phyloP scores from a whole-genome alignment of 1,284 basidiomycete species.

The Ustilago nuda region DNA sequence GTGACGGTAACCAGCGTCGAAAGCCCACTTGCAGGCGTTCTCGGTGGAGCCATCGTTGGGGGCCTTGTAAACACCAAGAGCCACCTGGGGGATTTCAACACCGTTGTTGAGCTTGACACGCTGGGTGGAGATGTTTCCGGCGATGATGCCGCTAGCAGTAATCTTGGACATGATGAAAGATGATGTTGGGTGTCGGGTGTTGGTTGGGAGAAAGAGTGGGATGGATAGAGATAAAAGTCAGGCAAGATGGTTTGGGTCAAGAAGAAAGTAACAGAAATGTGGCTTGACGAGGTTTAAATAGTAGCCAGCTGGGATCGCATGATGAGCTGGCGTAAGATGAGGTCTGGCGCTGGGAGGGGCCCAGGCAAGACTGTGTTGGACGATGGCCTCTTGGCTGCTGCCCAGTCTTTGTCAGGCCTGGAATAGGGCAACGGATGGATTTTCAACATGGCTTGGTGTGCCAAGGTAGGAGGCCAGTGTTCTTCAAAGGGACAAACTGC shows the following conservation, averaged over 20 bases:
- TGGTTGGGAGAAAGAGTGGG: conserved; percentile 8
- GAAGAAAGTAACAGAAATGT: conserved; percentile 7
- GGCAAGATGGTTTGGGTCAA: conserved; percentile 17
- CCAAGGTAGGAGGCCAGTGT: not conserved
- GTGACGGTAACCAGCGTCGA: conserved; percentile 68
- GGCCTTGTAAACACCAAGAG: conserved; percentile 68
- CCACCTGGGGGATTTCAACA: conserved; percentile 65
- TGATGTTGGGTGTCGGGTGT: conserved; percentile 2
- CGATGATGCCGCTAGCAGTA: conserved; percentile 43
- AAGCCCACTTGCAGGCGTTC: conserved; percentile 67
- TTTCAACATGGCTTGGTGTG: conserved; percentile 14
- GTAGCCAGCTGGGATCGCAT: conserved; percentile 7
- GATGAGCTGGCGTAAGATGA: conserved; percentile 11
- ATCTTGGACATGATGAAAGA: conserved; percentile 49
- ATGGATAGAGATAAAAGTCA: not conserved
- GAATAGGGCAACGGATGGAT: conserved; percentile 17
- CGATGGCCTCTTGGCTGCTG: conserved; percentile 30
- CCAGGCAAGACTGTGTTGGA: not conserved
- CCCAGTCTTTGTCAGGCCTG: not conserved
- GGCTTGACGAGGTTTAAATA: conserved; percentile 45
- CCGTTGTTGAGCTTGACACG: conserved; percentile 66
- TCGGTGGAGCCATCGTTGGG: conserved; percentile 68
- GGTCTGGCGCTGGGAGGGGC: not conserved
- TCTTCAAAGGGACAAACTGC: conserved; percentile 17
- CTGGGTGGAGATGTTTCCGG: conserved; percentile 64